Evolutionary conservation across 306 rosid species (phyloP), one percentile per base, ranked within the genome.

Genomic region (Trichosanthes cucumerina): DNA sequence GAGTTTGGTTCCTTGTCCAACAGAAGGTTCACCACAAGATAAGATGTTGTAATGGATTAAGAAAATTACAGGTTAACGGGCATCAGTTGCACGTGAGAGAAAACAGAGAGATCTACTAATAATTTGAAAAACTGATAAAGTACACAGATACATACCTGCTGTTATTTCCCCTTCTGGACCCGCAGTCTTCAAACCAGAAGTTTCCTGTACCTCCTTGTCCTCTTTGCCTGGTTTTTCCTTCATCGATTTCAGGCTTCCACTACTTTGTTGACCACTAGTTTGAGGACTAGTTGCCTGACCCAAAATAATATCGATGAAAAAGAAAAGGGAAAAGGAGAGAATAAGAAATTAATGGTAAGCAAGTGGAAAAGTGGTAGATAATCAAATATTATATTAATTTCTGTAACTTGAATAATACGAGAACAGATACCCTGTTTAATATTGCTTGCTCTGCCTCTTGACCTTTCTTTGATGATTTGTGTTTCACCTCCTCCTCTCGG

Each of bases 101-200:
- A 31, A 50, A 47, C 18, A 18, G 44, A 74, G 62, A 74, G 28
- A 19, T 5, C 44, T 26, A 18, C 57, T 31, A 49, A 31, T 39
- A 74, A 31, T 31, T 28, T 9, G 62, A 26, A 50, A 33, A 47
- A 50, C 44, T 7, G 24, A 39, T 68, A 21, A 21, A 46, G 76
- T 44, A 50, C 26, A 18, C 9, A 4, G 38, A 4, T 24, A 31
- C 28, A 33, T 49, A 78, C 80, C 99, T 86, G 99, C 99, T 49
- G 99, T 88, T 63, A 95, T 92, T 90, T 95, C 99, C 78, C 99
- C 99, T 84, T 95, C 99, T 33, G 96, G 90, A 78, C 97, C 99
- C 19, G 99, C 99, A 6, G 89, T 89, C 88, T 92, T 92, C 82
- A 94, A 90, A 84, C 97, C 92, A 34, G 99, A 91, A 80, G 87